These are phyloP conservation scores for Protoeuglena noctilucae DNA, from an alignment of 139 green algal species.

Conservation along the genomic window DNA sequence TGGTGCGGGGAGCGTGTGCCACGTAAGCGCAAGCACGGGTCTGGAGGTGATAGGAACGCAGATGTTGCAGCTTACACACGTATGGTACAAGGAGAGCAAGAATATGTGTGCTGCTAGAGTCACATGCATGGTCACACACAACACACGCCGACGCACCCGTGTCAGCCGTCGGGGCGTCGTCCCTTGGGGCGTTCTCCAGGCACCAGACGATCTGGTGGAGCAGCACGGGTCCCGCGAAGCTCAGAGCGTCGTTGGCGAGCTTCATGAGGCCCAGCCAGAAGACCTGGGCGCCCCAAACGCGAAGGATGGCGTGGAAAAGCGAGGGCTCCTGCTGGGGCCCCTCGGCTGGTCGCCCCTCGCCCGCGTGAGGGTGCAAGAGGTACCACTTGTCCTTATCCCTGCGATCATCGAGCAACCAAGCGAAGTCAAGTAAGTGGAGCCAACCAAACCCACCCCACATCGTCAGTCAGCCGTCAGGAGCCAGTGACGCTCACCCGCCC, in stretches of 20 bases:
- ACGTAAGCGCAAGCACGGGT: slow-evolving; percentile 6
- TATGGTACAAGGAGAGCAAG: slow-evolving; percentile 3
- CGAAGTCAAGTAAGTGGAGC: too few relatives aligned
- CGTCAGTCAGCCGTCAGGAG: too few relatives aligned
- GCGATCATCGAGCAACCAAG: too few relatives aligned
- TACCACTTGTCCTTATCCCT: too few relatives aligned
- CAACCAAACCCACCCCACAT: too few relatives aligned
- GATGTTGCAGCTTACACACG: background rate
- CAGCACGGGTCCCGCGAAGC: slow-evolving; percentile 49
- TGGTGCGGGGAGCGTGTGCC: background rate
- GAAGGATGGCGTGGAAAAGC: slow-evolving; percentile 26
- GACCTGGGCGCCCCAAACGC: slow-evolving; percentile 24
- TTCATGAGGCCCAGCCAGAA: slow-evolving; percentile 33
- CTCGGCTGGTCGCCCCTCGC: too few relatives aligned
- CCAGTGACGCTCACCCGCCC: too few relatives aligned
- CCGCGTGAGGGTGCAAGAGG: too few relatives aligned
- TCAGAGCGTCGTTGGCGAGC: slow-evolving; percentile 41
- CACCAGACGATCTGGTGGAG: slow-evolving; percentile 53
- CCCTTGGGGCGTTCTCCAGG: slow-evolving; percentile 10
- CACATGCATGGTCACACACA: too few relatives aligned
- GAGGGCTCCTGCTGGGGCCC: too few relatives aligned
- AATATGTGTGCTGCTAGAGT: too few relatives aligned
- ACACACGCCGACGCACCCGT: background rate
- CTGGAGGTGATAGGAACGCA: slow-evolving; percentile 7
- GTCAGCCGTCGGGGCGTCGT: background rate